Evolutionary conservation across 768 basidiomycete species (phyloP), one percentile per base, ranked within the genome.

Genomic region (Lentinus brumalis): DNA sequence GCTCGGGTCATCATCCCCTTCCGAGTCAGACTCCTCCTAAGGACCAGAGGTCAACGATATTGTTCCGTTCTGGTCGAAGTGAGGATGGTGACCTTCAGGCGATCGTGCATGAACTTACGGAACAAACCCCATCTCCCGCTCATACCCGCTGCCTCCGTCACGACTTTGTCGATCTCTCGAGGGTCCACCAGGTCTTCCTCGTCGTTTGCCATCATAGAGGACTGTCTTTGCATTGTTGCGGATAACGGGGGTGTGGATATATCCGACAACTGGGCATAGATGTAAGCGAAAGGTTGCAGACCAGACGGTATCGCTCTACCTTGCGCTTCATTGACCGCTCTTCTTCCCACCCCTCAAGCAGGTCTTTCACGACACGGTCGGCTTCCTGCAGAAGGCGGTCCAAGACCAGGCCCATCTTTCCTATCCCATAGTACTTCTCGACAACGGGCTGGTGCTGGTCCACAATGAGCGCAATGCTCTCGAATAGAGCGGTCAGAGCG

Each of bases 401-500:
- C 2, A 95, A 83, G 12, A 96, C 94, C 39, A 75, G 82, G 44
- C 80, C 77, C 96, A 98, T 98, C 72, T 90, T 89, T 0, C 94
- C 91, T 9, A 73, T 67, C 0, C 97, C 97, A 68, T 99, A 99
- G 75, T 99, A 98, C 75, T 97, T 98, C 71, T 98, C 96, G 1
- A 99, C 96, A 5, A 99, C 86, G 2, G 94, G 92, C 66, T 97
- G 96, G 70, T 99, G 97, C 69, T 99, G 97, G 68, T 96, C 94
- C 21, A 99, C 88, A 64, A 99, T 94, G 79, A 93, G 86, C 0
- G 96, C 97, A 53, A 99, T 89, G 57, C 89, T 91, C 76, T 99
- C 97, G 66, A 98, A 95, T 1, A 99, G 82, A 6, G 92, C 88
- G 2, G 96, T 98, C 56, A 99, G 77, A 11, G 88, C 84, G 3